phyloP scores from a whole-genome alignment of 2,329 filamentous ascomycete genomes.

The Botrytis byssoidea region DNA sequence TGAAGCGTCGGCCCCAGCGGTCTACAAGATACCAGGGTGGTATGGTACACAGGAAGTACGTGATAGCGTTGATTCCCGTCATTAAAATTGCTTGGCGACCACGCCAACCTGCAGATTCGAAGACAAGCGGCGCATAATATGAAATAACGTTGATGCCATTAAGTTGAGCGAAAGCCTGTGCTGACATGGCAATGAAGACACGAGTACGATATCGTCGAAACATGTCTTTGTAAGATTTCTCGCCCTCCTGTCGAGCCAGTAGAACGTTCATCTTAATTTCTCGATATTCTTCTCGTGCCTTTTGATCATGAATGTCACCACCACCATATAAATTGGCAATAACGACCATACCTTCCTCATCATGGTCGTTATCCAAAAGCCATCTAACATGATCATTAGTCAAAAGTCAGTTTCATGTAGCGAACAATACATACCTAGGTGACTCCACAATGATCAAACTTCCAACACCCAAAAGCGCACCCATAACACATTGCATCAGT shows the following conservation, averaged over 20 bases:
- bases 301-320: constrained; percentile 89
- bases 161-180: constrained; percentile 89
- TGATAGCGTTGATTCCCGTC: constrained; percentile 93
- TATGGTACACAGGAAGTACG: constrained; percentile 87
- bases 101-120: constrained; percentile 94
- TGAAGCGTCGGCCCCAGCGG: constrained; percentile 82
- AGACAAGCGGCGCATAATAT: constrained; percentile 95
- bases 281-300: constrained; percentile 92
- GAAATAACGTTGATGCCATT: constrained; percentile 99
- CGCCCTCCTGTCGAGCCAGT: constrained; percentile 89
- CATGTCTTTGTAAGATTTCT: constrained; percentile 90
- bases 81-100: constrained; percentile 90
- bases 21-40: constrained; percentile 98
- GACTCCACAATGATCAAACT: constrained; percentile 96
- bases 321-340: constrained; percentile 97
- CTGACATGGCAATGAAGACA: constrained; percentile 98
- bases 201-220: constrained; percentile 88
- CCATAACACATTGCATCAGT: constrained; percentile 93
- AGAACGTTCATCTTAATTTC: constrained; percentile 99
- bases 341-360: constrained; percentile 96
- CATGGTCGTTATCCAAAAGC: constrained; percentile 95
- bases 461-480: constrained; percentile 76
- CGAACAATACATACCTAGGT: constrained; percentile 60
- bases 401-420: neutral
- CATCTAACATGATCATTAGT: constrained; percentile 59